A percentile compares a stretch with the other conserved stretches of the same genome.
Evolutionary conservation across 257 asterid species (phyloP).

Genomic region (Thymus quinquecostatus): DNA sequence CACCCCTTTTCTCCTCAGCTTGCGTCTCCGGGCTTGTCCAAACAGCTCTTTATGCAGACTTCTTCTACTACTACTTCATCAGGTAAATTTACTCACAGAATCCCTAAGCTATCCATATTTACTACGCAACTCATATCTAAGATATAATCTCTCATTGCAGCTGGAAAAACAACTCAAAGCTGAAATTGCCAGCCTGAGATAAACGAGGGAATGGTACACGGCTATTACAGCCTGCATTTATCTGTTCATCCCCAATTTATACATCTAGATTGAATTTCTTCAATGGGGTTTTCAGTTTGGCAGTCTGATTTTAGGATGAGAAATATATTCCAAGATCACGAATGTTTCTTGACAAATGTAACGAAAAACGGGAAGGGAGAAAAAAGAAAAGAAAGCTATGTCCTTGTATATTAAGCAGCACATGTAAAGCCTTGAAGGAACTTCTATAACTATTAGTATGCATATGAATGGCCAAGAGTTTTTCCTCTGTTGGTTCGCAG

Average conservation of each 20-base stretch:
- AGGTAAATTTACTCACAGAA: conserved; percentile 51
- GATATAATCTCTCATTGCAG: conserved; percentile 46
- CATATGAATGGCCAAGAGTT: background rate
- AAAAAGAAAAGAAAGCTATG: background rate
- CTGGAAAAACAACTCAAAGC: conserved; percentile 73
- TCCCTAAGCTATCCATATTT: conserved; percentile 12
- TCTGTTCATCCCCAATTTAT: conserved; percentile 14
- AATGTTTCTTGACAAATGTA: conserved; percentile 16
- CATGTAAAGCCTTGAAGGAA: conserved; percentile 32
- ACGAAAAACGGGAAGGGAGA: background rate
- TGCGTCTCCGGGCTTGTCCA: conserved; percentile 80
- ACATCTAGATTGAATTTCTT: conserved; percentile 23
- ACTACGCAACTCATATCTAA: background rate
- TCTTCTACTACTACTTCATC: conserved; percentile 92
- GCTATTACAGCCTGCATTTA: conserved; percentile 19
- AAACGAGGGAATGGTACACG: conserved; percentile 18
- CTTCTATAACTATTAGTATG: background rate
- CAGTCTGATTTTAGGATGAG: conserved; percentile 20
- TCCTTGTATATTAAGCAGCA: conserved; percentile 11
- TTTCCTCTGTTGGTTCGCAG: background rate
- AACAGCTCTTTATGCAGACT: conserved; percentile 91
- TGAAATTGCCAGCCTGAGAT: conserved; percentile 78
- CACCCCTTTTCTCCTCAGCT: conserved; percentile 49
- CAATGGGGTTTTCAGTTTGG: conserved; percentile 27
- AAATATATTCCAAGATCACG: conserved; percentile 17